These are phyloP conservation scores for Ophiosphaerella narmari DNA, from an alignment of 2,329 filamentous ascomycete genomes.

Conservation along the genomic window DNA sequence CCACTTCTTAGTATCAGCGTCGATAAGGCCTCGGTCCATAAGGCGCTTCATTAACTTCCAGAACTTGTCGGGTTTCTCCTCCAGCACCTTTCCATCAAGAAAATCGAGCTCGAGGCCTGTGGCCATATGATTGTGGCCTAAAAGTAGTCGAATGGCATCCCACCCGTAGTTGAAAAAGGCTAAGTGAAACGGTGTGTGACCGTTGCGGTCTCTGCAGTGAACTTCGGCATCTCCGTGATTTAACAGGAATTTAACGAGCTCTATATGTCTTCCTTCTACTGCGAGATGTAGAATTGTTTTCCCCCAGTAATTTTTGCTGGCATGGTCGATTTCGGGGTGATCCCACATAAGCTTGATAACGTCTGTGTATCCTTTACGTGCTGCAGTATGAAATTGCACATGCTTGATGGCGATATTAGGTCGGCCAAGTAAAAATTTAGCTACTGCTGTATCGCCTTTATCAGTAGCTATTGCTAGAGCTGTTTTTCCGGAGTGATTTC, in stretches of 20 bases:
- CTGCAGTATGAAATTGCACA: too few species aligned
- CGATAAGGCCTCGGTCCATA: background rate
- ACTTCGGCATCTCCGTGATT: background rate
- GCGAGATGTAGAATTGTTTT: background rate
- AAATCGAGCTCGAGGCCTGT: background rate
- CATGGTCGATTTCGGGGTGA: background rate
- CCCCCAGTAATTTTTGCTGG: background rate
- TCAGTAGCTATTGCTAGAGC: too few species aligned
- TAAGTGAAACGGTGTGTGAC: background rate
- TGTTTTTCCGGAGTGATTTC: too few species aligned
- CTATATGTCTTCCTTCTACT: background rate
- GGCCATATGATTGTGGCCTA: background rate
- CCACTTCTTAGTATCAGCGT: background rate
- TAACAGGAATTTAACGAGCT: background rate
- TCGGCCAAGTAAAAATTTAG: too few species aligned
- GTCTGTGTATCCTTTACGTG: background rate
- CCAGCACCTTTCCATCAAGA: background rate
- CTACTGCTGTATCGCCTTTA: too few species aligned
- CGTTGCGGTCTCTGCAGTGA: background rate
- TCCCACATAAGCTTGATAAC: background rate
- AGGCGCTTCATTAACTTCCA: background rate
- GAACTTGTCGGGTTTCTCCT: background rate
- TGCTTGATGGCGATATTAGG: too few species aligned
- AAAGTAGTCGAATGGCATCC: background rate
- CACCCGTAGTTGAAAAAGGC: background rate